phyloP scores from a whole-genome alignment of 768 basidiomycete species.

The Grammothele lineata region DNA sequence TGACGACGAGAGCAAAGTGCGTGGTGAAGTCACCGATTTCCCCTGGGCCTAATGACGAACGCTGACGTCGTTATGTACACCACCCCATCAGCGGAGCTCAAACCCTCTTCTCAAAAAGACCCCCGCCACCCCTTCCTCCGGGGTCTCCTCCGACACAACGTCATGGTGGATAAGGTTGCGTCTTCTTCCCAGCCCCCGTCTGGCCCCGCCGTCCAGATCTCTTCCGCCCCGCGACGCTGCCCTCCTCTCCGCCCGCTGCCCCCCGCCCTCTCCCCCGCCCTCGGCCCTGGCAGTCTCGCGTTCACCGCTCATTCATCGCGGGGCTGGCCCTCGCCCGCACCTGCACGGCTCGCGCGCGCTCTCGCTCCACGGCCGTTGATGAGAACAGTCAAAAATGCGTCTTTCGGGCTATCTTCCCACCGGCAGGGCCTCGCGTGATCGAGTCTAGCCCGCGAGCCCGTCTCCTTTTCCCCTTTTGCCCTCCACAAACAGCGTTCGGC shows the following conservation, averaged over 20 bases:
- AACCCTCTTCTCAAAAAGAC: conserved; percentile 4
- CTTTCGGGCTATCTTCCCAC: conserved; percentile 10
- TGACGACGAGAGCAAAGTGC: conserved; percentile 16
- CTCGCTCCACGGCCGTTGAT: no score
- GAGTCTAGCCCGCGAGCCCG: no score
- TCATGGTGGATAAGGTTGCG: conserved; percentile 13
- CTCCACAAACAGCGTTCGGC: no score
- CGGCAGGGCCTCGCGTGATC: conserved; percentile 6
- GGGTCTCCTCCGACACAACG: conserved; percentile 13
- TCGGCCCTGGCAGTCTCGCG: no score
- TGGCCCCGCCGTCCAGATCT: not conserved
- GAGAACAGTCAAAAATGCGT: not conserved
- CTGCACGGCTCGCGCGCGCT: no score
- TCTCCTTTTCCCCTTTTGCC: no score
- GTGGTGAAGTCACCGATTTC: conserved; percentile 8
- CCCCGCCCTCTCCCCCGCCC: no score
- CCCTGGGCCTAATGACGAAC: conserved; percentile 20
- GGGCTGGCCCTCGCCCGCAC: not conserved
- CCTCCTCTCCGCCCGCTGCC: not conserved
- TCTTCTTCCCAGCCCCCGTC: not conserved
- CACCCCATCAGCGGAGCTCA: conserved; percentile 16
- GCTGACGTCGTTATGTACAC: conserved; percentile 26
- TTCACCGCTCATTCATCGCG: not conserved
- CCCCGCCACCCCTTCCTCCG: conserved; percentile 6
- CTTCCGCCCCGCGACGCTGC: not conserved